These are phyloP conservation scores for Alloteropsis semialata DNA, from an alignment of 176 grass and related monocot genomes.

Conservation along the genomic window DNA sequence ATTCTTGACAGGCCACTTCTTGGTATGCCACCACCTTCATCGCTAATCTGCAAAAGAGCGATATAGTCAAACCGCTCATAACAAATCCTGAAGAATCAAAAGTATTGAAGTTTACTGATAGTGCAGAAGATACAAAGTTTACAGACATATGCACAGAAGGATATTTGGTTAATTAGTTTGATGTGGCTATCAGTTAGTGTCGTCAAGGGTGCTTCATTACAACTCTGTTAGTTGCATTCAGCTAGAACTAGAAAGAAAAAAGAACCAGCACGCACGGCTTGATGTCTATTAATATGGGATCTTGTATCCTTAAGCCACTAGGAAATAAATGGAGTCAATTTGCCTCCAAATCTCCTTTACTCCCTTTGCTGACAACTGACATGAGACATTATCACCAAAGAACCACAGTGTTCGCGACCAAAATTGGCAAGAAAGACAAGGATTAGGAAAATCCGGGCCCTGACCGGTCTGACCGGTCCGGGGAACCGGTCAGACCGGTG, in stretches of 20 bases:
- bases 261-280: neutral
- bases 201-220: neutral
- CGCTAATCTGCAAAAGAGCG: constrained; percentile 73
- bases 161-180: neutral
- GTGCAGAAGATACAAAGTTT: neutral
- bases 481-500: too few species aligned
- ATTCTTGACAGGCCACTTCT: constrained; percentile 84
- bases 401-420: too few species aligned
- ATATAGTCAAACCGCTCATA: neutral
- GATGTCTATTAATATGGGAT: neutral
- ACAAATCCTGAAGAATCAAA: neutral
- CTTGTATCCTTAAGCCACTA: neutral
- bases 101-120: neutral
- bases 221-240: neutral
- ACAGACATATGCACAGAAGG: neutral
- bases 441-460: too few species aligned
- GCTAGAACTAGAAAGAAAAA: neutral
- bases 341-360: neutral
- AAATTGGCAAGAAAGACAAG: too few species aligned
- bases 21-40: constrained; percentile 82
- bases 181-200: neutral
- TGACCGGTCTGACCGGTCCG: too few species aligned
- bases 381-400: neutral
- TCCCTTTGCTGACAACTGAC: neutral
- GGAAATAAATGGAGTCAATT: neutral